Conservation (phyloP, 768 basidiomycete species). For the Agrocybe chaxingu region DNA sequence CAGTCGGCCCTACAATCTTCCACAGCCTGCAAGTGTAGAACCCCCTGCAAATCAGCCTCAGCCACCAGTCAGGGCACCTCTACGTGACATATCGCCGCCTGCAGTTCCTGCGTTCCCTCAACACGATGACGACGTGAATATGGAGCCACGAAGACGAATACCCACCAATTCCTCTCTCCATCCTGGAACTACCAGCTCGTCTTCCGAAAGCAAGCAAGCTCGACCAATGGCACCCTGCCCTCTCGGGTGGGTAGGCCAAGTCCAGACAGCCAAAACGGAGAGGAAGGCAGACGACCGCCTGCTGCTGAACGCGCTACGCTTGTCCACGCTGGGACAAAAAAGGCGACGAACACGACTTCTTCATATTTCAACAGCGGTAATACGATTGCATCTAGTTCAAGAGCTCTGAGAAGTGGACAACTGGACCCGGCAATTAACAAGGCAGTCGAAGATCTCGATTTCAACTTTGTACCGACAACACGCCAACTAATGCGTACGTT, state of each 20-base stretch:
- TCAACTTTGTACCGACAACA: constrained; percentile 14
- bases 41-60: constrained; percentile 7
- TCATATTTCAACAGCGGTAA: constrained; percentile 8
- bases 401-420: background rate
- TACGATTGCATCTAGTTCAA: constrained; percentile 2
- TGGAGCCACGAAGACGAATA: constrained; percentile 35
- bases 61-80: constrained; percentile 28
- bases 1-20: background rate
- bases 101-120: constrained; percentile 17
- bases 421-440: background rate
- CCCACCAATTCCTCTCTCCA: constrained; percentile 18
- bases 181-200: background rate
- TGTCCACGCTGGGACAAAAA: background rate
- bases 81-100: constrained; percentile 36
- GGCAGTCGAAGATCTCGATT: constrained; percentile 10
- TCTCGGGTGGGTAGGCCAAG: constrained; percentile 7
- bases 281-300: background rate
- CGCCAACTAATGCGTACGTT: constrained; percentile 11
- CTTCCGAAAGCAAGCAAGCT: constrained; percentile 2
- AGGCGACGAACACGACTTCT: background rate
- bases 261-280: background rate
- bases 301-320: constrained; percentile 13
- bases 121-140: constrained; percentile 35
- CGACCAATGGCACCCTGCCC: constrained; percentile 13
- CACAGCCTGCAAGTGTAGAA: constrained; percentile 3